Conservation (phyloP, 805 yeast genomes). For the Candida silvatica region DNA sequence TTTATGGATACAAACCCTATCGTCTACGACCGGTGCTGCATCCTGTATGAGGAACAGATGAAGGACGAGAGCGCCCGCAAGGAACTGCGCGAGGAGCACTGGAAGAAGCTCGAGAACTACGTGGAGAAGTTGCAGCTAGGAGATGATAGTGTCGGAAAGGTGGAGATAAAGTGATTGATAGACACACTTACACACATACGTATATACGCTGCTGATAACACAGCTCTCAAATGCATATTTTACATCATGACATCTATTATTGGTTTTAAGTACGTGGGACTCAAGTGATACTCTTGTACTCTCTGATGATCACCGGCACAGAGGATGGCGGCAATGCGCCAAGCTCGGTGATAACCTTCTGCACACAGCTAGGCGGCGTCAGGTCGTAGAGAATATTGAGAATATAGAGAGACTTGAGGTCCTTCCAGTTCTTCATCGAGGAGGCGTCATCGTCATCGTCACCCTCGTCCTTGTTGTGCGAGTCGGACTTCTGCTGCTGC, state of each 20-base stretch:
- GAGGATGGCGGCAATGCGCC: constrained; percentile 98
- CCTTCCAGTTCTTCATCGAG: constrained; percentile 53
- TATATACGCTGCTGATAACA: neutral
- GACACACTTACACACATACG: too few relatives aligned
- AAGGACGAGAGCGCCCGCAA: constrained; percentile 65
- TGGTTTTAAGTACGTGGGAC: neutral
- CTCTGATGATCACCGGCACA: constrained; percentile 93
- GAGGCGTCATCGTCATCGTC: constrained; percentile 27
- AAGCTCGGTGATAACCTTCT: constrained; percentile 91
- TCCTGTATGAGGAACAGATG: constrained; percentile 70
- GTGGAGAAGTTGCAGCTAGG: constrained; percentile 31
- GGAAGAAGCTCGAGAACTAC: constrained; percentile 60
- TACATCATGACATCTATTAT: neutral
- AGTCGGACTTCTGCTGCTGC: constrained; percentile 10
- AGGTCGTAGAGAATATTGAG: constrained; percentile 87
- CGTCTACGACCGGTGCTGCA: constrained; percentile 87
- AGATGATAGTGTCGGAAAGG: constrained; percentile 36
- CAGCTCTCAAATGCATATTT: neutral
- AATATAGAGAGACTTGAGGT: constrained; percentile 53
- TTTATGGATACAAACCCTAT: constrained; percentile 91
- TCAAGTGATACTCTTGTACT: constrained; percentile 51
- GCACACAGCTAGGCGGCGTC: constrained; percentile 89
- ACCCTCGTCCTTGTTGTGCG: constrained; percentile 16
- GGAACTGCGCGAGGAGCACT: constrained; percentile 53
- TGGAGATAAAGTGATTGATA: constrained; percentile 45